Conservation (phyloP, 805 yeast genomes). For the Candida odintsovae region DNA sequence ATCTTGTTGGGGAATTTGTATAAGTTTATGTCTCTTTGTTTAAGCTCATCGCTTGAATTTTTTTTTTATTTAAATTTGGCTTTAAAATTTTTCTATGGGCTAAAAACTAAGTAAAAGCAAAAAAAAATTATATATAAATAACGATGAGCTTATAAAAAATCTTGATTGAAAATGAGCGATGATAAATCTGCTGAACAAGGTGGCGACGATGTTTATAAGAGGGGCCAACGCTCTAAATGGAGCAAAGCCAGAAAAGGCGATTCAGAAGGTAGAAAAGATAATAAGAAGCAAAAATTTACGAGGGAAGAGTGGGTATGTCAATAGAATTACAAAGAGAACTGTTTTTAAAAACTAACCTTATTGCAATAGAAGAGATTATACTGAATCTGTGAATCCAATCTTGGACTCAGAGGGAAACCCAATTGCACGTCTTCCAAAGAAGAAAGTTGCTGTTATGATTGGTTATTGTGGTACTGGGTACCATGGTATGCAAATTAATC, state of each 20-base stretch:
- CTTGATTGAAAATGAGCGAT: conserved; percentile 19
- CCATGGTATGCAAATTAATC: conserved; percentile 93
- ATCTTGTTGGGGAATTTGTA: conserved; percentile 38
- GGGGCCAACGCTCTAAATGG: conserved; percentile 36
- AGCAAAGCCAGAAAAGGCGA: conserved; percentile 23
- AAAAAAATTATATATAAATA: background rate
- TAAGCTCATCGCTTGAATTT: background rate
- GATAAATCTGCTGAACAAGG: conserved; percentile 29
- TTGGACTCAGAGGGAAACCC: conserved; percentile 63
- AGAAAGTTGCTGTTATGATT: conserved; percentile 82
- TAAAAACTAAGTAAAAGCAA: no score
- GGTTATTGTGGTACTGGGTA: conserved; percentile 97
- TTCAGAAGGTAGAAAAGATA: conserved; percentile 8
- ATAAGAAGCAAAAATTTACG: conserved; percentile 15
- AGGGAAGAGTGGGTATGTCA: conserved; percentile 24
- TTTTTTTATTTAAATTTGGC: background rate
- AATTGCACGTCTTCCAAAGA: conserved; percentile 69
- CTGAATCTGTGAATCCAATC: conserved; percentile 17
- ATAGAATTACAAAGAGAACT: background rate
- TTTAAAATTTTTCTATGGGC: background rate
- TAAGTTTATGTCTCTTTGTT: background rate
- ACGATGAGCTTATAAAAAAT: background rate
- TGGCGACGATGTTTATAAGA: conserved; percentile 26
- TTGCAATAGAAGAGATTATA: conserved; percentile 14
- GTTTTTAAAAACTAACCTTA: conserved; percentile 6